Percentiles rank a stretch among this genome's conserved stretches.
These are phyloP conservation scores for Asterella californica DNA, from an alignment of 225 moss, liverwort and hornwort species.

Conservation along the genomic window DNA sequence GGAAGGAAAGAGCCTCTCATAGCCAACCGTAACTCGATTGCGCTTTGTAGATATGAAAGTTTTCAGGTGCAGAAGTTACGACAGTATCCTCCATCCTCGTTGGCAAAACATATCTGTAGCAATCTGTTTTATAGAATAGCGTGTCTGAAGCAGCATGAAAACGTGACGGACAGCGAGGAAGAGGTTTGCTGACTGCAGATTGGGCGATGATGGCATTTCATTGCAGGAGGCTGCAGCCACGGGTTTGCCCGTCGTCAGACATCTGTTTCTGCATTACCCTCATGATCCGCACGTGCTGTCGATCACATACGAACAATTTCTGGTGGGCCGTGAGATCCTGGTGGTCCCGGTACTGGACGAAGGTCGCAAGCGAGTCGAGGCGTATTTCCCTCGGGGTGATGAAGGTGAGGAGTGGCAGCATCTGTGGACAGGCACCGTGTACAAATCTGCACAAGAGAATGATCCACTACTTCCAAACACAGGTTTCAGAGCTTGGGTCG, in stretches of 20 bases:
- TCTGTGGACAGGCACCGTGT: constrained; percentile 63
- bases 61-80: too few relatives aligned
- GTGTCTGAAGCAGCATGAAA: too few relatives aligned
- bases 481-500: constrained; percentile 44
- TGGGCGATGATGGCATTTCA: too few relatives aligned
- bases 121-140: too few relatives aligned
- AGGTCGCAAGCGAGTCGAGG: constrained; percentile 51
- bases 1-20: too few relatives aligned
- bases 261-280: constrained; percentile 78
- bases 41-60: too few relatives aligned
- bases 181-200: too few relatives aligned
- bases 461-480: constrained; percentile 2
- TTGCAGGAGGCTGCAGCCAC: constrained; percentile 67
- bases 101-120: too few relatives aligned
- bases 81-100: too few relatives aligned
- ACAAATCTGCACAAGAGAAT: constrained; percentile 23
- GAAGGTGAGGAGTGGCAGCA: constrained; percentile 60
- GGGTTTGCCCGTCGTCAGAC: constrained; percentile 76
- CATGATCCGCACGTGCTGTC: constrained; percentile 50
- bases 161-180: too few relatives aligned
- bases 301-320: constrained; percentile 64
- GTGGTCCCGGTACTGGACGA: constrained; percentile 78
- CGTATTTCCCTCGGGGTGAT: constrained; percentile 53
- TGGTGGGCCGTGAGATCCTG: constrained; percentile 72
- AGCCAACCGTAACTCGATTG: too few relatives aligned